Percentiles rank a stretch among this genome's conserved stretches.
Evolutionary conservation across 371 early-diverging fungal genomes (phyloP).

Genomic region (Nematocida sp.): DNA sequence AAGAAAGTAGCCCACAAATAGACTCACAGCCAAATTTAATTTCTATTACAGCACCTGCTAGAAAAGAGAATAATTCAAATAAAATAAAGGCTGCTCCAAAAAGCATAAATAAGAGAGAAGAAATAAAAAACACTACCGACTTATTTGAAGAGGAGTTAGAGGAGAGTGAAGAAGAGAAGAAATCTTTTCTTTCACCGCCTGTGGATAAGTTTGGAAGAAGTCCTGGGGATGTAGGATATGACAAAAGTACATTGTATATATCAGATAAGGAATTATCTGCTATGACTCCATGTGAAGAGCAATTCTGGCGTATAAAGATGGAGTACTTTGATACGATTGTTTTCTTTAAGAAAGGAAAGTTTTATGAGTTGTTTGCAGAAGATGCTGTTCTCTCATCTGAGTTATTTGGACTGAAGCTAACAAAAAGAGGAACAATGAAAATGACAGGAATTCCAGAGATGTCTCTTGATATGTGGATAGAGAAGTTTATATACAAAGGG

Average conservation of each 20-base stretch:
- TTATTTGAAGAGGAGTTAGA: background rate
- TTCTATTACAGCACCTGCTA: too few relatives aligned
- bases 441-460: constrained; percentile 98
- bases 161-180: background rate
- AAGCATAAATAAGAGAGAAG: background rate
- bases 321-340: constrained; percentile 87
- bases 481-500: constrained; percentile 89
- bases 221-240: constrained; percentile 78
- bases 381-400: constrained; percentile 96
- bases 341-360: constrained; percentile 98
- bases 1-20: background rate
- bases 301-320: constrained; percentile 97
- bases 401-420: constrained; percentile 88
- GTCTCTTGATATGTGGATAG: constrained; percentile 87
- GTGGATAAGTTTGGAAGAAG: constrained; percentile 63
- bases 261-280: constrained; percentile 76
- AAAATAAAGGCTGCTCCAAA: background rate
- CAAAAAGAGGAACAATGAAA: constrained; percentile 92
- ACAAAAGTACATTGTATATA: constrained; percentile 84
- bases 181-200: constrained; percentile 17
- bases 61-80: background rate
- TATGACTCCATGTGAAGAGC: constrained; percentile 93
- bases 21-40: too few relatives aligned
- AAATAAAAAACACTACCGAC: background rate
- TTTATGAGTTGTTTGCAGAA: constrained; percentile 95